Percentiles rank a stretch among this genome's conserved stretches.
These are phyloP conservation scores for Sextonia rubra DNA, from an alignment of 164 flowering plant genomes.

Conservation along the genomic window DNA sequence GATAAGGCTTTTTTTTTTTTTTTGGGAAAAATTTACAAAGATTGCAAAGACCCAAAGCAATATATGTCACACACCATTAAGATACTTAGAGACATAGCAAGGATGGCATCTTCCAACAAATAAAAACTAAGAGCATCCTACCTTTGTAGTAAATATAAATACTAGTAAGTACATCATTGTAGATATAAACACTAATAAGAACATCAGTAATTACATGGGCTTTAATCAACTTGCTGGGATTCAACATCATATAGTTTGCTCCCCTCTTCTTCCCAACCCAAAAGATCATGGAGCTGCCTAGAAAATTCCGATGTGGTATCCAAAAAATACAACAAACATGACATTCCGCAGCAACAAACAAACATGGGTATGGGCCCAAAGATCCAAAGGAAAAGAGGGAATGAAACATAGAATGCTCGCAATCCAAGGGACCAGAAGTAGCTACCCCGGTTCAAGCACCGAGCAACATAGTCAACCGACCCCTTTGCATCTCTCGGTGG, in stretches of 20 bases:
- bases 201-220: neutral
- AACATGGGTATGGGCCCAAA: slow-evolving; percentile 45
- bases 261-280: slow-evolving; percentile 12
- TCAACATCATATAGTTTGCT: slow-evolving; percentile 18
- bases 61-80: neutral
- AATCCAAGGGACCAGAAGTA: slow-evolving; percentile 80
- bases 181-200: neutral
- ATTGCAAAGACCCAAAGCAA: neutral
- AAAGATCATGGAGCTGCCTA: slow-evolving; percentile 11
- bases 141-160: neutral
- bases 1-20: too few species aligned
- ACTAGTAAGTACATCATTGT: neutral
- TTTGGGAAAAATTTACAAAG: neutral
- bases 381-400: slow-evolving; percentile 25
- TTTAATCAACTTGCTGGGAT: neutral
- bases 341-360: slow-evolving; percentile 45
- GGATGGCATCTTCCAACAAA: neutral
- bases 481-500: slow-evolving; percentile 27
- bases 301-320: slow-evolving; percentile 56
- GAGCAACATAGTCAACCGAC: slow-evolving; percentile 44
- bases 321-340: slow-evolving; percentile 56
- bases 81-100: neutral
- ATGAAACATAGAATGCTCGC: slow-evolving; percentile 57
- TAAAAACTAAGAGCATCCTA: neutral
- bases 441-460: slow-evolving; percentile 62